phyloP scores from a whole-genome alignment of 257 asterid genomes.

The Plantago ovata region DNA sequence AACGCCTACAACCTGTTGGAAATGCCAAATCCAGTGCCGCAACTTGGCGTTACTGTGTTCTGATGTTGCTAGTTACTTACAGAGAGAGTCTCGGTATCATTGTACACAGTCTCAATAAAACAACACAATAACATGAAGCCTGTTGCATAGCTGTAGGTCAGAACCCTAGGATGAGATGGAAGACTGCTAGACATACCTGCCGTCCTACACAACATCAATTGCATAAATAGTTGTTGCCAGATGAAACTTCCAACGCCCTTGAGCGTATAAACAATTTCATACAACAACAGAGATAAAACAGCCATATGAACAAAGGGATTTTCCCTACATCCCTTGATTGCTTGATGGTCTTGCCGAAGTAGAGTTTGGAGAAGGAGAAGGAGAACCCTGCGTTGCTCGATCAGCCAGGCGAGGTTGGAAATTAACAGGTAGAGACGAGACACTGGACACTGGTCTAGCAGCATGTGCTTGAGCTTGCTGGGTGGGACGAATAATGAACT shows the following conservation, averaged over 20 bases:
- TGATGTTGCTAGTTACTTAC: too few species aligned
- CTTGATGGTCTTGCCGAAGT: slow-evolving; percentile 17
- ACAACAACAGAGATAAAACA: background rate
- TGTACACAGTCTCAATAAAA: too few species aligned
- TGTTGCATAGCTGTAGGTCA: too few species aligned
- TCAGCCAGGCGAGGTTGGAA: slow-evolving; percentile 25
- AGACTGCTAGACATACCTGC: too few species aligned
- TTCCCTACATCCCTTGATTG: slow-evolving; percentile 20
- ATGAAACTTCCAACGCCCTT: background rate
- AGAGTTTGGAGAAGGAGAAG: background rate
- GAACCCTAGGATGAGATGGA: too few species aligned
- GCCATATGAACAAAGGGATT: background rate
- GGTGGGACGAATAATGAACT: slow-evolving; percentile 37
- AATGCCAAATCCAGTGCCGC: too few species aligned
- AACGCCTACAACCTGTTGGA: too few species aligned
- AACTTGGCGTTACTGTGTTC: too few species aligned
- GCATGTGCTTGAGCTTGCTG: slow-evolving; percentile 41
- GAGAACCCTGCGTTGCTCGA: slow-evolving; percentile 15
- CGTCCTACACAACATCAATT: background rate
- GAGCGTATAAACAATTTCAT: background rate
- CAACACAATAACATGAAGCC: too few species aligned
- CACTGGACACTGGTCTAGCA: slow-evolving; percentile 31
- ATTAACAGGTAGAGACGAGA: slow-evolving; percentile 22
- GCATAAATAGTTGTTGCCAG: background rate
- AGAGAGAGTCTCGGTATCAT: too few species aligned